Evolutionary conservation across 306 rosid genomes (phyloP), one percentile per base, ranked within the genome.

Genomic region (Arachis stenosperma): DNA sequence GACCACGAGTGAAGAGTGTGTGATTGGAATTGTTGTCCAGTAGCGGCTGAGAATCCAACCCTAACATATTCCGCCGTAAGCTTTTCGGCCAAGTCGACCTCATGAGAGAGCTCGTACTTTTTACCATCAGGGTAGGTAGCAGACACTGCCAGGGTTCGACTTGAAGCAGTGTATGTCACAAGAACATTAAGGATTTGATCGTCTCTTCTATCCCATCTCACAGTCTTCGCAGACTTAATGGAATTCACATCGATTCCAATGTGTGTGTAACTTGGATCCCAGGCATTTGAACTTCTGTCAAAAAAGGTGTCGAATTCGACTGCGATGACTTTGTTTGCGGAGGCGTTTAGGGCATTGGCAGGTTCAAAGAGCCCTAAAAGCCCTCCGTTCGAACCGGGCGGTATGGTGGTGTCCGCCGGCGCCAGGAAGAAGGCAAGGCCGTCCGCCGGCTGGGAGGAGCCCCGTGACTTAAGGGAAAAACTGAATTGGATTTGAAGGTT

Each of bases 351-450:
- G 40, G 47, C n/a, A 6, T 36, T 29, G 11, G 1, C 14, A 8
- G n/a, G 61, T 10, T 37, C 52, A 60, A 72, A 79, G 5, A 79
- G 39, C 17, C 75, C 79, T 2, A 17, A 8, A 9, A 57, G 69
- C 10, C 75, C 65, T 4, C 75, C 83, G 6, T 1, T 0, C 0
- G 82, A 65, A 8, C 73, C 30, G 0, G 27, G 9, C 0, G 70
- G 82, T 11, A 57, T 67, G 0, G 48, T 14, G 7, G 46, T 72
- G 0, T 53, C 58, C 11, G 17, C 12, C 7, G 75, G 74, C 5
- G 78, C 78, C 14, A 79, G 7, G 70, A 73, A 79, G 64, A 79
- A 51, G 7, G 83, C 47, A 5, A 73, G 27, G 10, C 65, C 83
- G 6, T 73, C 83, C 2, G 50, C 68, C 4, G 41, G 48, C 0